Evolutionary conservation across 805 yeast species (phyloP).

Genomic region (Candida chilensis): DNA sequence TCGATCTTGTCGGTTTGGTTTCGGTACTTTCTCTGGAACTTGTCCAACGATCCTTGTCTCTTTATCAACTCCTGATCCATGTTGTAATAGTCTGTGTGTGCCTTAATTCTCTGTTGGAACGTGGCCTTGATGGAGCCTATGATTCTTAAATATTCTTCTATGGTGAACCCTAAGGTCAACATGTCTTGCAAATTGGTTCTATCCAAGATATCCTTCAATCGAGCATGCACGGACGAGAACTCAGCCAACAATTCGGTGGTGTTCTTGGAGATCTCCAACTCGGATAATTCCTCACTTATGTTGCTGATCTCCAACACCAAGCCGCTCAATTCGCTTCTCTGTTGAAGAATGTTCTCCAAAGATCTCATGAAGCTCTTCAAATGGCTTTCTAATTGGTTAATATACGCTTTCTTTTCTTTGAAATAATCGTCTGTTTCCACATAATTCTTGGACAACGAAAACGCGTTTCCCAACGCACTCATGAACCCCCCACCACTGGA

Average conservation of each 20-base stretch:
- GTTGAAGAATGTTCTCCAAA: conserved; percentile 63
- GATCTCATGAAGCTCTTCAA: conserved; percentile 61
- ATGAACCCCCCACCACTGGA: conserved; percentile 45
- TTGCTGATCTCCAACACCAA: conserved; percentile 62
- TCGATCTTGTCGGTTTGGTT: conserved; percentile 56
- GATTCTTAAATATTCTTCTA: conserved; percentile 79
- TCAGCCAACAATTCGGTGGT: conserved; percentile 56
- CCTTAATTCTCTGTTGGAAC: conserved; percentile 64
- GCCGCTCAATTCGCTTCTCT: conserved; percentile 63
- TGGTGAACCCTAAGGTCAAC: conserved; percentile 74
- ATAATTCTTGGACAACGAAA: conserved; percentile 59
- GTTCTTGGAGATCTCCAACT: conserved; percentile 62
- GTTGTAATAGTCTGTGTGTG: conserved; percentile 34
- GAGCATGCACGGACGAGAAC: conserved; percentile 64
- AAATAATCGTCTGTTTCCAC: conserved; percentile 78
- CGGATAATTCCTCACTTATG: conserved; percentile 47
- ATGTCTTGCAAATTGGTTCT: conserved; percentile 80
- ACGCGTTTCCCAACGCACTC: conserved; percentile 57
- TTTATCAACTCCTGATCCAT: conserved; percentile 33
- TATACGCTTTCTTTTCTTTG: conserved; percentile 53
- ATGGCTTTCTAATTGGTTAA: conserved; percentile 67
- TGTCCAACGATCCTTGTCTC: conserved; percentile 34
- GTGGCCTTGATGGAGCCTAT: conserved; percentile 68
- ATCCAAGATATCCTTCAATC: conserved; percentile 65
- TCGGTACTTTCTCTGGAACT: conserved; percentile 31